Evolutionary conservation across 148 eudicot genomes (phyloP), one percentile per base, ranked within the genome.

Genomic region (Heliosperma pusillum): DNA sequence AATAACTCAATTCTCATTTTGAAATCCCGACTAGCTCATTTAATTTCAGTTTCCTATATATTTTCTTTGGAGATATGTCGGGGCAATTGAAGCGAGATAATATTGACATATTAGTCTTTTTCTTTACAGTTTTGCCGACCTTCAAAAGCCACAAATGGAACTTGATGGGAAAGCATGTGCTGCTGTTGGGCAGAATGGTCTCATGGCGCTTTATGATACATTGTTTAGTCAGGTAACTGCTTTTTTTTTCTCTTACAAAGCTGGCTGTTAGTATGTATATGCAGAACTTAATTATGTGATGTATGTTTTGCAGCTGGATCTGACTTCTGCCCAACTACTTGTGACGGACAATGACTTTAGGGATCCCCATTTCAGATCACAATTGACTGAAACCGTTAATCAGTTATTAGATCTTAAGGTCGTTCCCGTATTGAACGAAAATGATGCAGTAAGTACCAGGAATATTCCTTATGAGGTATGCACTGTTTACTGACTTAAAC

Each of bases 131-230:
- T 92, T 94, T 80, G 92, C 96, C 71, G 98, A 94, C 80, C 97
- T 94, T 80, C 97, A 94, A 76, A 90, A 89, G 58, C 98, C 98
- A 17, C 97, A 92, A 85, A 72, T 65, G 52, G 97, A 92, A 79
- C 93, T 95, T 77, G 90, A 90, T 77, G 98, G 98, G 68, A 95
- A 95, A 80, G 97, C 98, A 36, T 95, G 97, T 88, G 98, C 98
- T 59, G 97, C 93, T 77, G 98, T 95, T 78, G 98, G 98, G 66
- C 98, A 95, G 83, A 95, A 89, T 80, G 91, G 98, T 80, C 97
- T 95, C 53, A 90, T 95, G 98, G 97, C 98, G 67, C 86, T 95
- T 22, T 95, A 95, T 82, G 98, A 95, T 75, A 80, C 97, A 42
- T 78, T 95, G 74, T 95, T 95, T 72, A 89, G 93, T 83, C 98